Conservation (phyloP, 306 rosid genomes). For the Inga leiocalycina region DNA sequence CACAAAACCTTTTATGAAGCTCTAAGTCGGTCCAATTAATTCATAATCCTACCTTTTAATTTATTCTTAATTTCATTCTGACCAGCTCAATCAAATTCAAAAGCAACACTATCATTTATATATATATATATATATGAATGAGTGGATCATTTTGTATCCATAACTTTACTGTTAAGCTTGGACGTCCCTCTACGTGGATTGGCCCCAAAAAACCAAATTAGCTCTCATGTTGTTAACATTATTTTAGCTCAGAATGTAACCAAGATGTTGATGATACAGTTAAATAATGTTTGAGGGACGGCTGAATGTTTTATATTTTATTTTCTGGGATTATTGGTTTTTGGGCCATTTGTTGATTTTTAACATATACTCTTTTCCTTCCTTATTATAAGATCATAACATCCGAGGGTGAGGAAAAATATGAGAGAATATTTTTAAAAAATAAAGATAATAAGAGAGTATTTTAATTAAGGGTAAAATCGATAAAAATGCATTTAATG, state of each 20-base stretch:
- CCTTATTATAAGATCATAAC: no score
- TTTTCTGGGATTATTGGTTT: not conserved
- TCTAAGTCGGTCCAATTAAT: constrained; percentile 36
- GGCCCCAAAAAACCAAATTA: not conserved
- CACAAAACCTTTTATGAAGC: not conserved
- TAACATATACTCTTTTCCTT: no score
- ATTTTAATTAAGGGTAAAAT: no score
- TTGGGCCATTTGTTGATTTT: not conserved
- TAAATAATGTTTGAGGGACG: not conserved
- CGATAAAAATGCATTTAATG: no score
- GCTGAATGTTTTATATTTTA: not conserved
- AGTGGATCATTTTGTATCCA: not conserved
- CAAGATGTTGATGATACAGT: not conserved
- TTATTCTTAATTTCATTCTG: not conserved
- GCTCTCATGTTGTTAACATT: not conserved
- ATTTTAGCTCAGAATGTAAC: not conserved
- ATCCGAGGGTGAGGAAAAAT: no score
- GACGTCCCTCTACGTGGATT: not conserved
- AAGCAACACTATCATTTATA: not conserved
- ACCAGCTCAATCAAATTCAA: not conserved
- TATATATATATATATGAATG: not conserved
- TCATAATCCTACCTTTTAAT: not conserved
- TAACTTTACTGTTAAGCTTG: not conserved
- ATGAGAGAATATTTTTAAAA: no score
- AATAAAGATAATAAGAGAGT: no score